Percentiles rank a stretch among this genome's conserved stretches.
Conservation (phyloP, 2,329 filamentous ascomycete species). For the Fonsecaea pedrosoi region DNA sequence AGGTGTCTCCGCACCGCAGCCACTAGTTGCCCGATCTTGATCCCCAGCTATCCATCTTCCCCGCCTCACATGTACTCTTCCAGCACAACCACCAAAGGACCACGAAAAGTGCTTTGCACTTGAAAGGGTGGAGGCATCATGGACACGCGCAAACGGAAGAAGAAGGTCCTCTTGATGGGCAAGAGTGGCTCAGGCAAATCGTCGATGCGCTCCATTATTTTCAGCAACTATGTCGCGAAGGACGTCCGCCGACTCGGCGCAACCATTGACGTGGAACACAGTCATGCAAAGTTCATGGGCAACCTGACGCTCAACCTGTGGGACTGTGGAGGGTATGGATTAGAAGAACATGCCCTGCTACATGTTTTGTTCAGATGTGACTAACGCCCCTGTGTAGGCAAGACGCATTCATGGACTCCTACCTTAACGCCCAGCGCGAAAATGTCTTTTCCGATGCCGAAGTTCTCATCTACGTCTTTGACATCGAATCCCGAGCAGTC, state of each 20-base stretch:
- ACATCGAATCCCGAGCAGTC: slow-evolving; percentile 94
- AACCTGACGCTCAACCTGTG: slow-evolving; percentile 97
- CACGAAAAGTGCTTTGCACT: neutral
- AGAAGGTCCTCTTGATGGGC: slow-evolving; percentile 88
- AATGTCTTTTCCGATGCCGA: slow-evolving; percentile 89
- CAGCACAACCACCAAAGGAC: neutral
- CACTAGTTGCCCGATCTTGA: neutral
- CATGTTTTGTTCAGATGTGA: neutral
- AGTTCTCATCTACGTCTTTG: slow-evolving; percentile 98
- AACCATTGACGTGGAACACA: slow-evolving; percentile 97
- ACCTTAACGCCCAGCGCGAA: slow-evolving; percentile 90
- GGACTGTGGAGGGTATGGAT: slow-evolving; percentile 84
- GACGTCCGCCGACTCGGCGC: slow-evolving; percentile 91
- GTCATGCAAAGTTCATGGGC: slow-evolving; percentile 97
- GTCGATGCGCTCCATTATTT: slow-evolving; percentile 98
- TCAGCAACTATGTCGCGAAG: slow-evolving; percentile 97
- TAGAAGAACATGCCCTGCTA: neutral
- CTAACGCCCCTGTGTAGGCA: slow-evolving; percentile 63
- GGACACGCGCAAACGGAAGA: slow-evolving; percentile 70
- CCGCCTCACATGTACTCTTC: neutral
- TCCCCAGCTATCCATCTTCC: neutral
- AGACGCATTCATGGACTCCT: slow-evolving; percentile 98
- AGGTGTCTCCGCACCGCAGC: neutral
- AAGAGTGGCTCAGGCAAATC: slow-evolving; percentile 98
- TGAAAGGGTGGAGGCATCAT: slow-evolving; percentile 40